Conservation (phyloP, 495 filamentous ascomycete genomes). For the Hypoxylon fuscum region DNA sequence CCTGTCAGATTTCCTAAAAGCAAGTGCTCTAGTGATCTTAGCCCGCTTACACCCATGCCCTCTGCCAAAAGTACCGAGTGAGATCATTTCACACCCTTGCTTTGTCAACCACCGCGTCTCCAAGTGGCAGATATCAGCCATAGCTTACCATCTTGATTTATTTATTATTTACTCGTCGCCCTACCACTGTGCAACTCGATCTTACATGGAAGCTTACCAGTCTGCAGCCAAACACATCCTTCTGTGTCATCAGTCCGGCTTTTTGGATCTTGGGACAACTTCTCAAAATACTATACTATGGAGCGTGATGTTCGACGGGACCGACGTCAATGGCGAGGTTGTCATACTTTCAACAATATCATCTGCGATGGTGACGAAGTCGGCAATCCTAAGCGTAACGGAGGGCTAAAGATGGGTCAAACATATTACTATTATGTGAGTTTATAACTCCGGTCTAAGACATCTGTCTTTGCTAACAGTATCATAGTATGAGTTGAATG, state of each 20-base stretch:
- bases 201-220: slow-evolving; percentile 43
- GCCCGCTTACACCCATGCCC: slow-evolving; percentile 32
- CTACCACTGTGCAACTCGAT: slow-evolving; percentile 26
- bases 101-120: slow-evolving; percentile 24
- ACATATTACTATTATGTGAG: slow-evolving; percentile 95
- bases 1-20: slow-evolving; percentile 37
- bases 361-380: slow-evolving; percentile 77
- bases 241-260: slow-evolving; percentile 77
- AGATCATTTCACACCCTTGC: slow-evolving; percentile 32
- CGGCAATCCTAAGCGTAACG: slow-evolving; percentile 67
- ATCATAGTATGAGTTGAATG: slow-evolving; percentile 78
- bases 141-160: slow-evolving; percentile 15
- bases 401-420: slow-evolving; percentile 89
- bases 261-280: slow-evolving; percentile 94
- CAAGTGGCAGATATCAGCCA: slow-evolving; percentile 17
- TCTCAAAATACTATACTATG: slow-evolving; percentile 78
- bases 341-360: slow-evolving; percentile 84
- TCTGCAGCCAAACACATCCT: slow-evolving; percentile 68
- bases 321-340: slow-evolving; percentile 81
- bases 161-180: slow-evolving; percentile 26
- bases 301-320: slow-evolving; percentile 76
- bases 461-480: slow-evolving; percentile 28
- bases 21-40: slow-evolving; percentile 30
- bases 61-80: slow-evolving; percentile 32
- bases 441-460: slow-evolving; percentile 24